Percentiles rank a stretch among this genome's conserved stretches.
These are phyloP conservation scores for Chimonanthus salicifolius DNA, from an alignment of 164 flowering plant genomes.

Conservation along the genomic window DNA sequence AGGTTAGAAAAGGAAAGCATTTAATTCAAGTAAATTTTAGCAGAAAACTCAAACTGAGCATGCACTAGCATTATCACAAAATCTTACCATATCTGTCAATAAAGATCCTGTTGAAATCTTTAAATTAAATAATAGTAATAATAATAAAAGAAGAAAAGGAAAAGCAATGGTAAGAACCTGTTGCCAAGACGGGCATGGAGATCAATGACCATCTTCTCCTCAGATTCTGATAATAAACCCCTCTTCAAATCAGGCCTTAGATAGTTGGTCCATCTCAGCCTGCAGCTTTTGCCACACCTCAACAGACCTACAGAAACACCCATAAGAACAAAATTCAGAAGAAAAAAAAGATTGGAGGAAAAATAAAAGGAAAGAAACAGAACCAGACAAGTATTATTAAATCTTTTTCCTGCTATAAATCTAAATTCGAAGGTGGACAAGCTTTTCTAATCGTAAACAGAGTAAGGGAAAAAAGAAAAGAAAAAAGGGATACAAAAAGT, in stretches of 20 bases:
- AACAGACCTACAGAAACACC: slow-evolving; percentile 37
- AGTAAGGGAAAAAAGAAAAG: too few species aligned
- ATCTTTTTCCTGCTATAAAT: not conserved
- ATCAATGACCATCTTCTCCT: slow-evolving; percentile 66
- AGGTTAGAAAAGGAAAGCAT: not conserved
- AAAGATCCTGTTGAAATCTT: not conserved
- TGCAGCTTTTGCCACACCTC: slow-evolving; percentile 71
- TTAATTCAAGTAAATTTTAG: not conserved
- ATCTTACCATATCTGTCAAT: not conserved
- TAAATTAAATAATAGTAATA: not conserved
- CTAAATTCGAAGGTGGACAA: too few species aligned
- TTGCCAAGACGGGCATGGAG: slow-evolving; percentile 69
- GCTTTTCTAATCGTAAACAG: too few species aligned
- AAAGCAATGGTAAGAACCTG: slow-evolving; percentile 27
- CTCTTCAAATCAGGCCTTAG: slow-evolving; percentile 71
- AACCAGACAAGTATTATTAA: not conserved
- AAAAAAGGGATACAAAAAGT: not conserved
- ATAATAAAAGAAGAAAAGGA: not conserved
- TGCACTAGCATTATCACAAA: not conserved
- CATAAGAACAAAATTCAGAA: slow-evolving; percentile 2
- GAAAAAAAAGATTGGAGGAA: not conserved
- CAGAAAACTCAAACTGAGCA: not conserved
- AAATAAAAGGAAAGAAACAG: not conserved
- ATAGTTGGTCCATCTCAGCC: slow-evolving; percentile 69
- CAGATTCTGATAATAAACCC: slow-evolving; percentile 56